Percentiles rank a stretch among this genome's conserved stretches.
These are phyloP conservation scores for Pythium dissimile DNA, from an alignment of 352 stramenopile species.

Conservation along the genomic window DNA sequence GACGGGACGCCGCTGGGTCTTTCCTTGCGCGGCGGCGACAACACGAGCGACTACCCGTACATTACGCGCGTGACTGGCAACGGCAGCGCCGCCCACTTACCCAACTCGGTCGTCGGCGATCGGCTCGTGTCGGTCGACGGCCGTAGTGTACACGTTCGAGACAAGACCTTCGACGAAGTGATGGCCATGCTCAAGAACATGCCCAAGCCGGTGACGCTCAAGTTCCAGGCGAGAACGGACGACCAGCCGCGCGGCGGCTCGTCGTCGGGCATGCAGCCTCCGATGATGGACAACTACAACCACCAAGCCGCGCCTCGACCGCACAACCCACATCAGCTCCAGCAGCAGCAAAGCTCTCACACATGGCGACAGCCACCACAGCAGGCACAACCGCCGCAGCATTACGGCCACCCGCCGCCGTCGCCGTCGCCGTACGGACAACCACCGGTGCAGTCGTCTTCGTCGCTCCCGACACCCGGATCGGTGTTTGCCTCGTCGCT, in stretches of 20 bases:
- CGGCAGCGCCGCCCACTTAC: slow-evolving; percentile 75
- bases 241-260: slow-evolving; percentile 3
- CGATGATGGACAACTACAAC: not conserved
- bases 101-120: slow-evolving; percentile 71
- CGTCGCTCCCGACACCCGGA: slow-evolving; percentile 17
- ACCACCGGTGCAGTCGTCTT: slow-evolving; percentile 7
- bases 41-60: slow-evolving; percentile 77
- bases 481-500: slow-evolving; percentile 17
- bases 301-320: not conserved
- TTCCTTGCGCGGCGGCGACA: slow-evolving; percentile 70
- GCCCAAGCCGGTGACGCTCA: slow-evolving; percentile 82
- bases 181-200: slow-evolving; percentile 87
- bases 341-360: slow-evolving; percentile 46
- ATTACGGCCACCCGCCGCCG: not conserved
- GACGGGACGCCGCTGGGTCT: slow-evolving; percentile 70
- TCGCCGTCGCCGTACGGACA: not conserved
- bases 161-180: slow-evolving; percentile 86
- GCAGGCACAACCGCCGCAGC: slow-evolving; percentile 24
- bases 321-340: slow-evolving; percentile 9
- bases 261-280: slow-evolving; percentile 12
- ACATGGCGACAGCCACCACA: slow-evolving; percentile 43
- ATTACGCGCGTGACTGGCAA: slow-evolving; percentile 85
- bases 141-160: slow-evolving; percentile 70
- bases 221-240: slow-evolving; percentile 65
- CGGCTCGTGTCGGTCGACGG: slow-evolving; percentile 75